phyloP scores from a whole-genome alignment of 768 basidiomycete species.

The Cystobasidium ongulense region DNA sequence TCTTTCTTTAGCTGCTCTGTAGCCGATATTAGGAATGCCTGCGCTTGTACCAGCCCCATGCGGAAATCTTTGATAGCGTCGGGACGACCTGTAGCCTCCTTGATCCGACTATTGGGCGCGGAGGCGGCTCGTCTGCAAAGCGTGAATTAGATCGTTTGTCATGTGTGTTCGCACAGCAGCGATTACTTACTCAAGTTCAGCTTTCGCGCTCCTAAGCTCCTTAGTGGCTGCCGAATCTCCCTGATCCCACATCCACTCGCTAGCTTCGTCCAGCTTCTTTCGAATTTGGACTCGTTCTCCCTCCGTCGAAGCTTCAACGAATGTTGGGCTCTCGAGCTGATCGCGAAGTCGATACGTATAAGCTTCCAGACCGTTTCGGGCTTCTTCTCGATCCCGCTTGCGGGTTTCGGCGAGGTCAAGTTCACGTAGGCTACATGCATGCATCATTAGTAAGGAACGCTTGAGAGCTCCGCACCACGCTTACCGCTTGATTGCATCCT shows the following conservation, averaged over 20 bases:
- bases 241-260: slow-evolving; percentile 72
- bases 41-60: slow-evolving; percentile 52
- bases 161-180: too few species aligned
- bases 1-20: slow-evolving; percentile 64
- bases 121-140: slow-evolving; percentile 48
- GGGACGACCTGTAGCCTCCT: slow-evolving; percentile 79
- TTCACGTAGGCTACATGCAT: slow-evolving; percentile 58
- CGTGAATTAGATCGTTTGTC: too few species aligned
- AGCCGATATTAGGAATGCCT: slow-evolving; percentile 75
- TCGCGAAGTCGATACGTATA: slow-evolving; percentile 65
- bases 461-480: slow-evolving; percentile 35
- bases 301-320: slow-evolving; percentile 73
- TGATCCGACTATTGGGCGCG: slow-evolving; percentile 57
- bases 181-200: slow-evolving; percentile 69
- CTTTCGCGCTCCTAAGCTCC: slow-evolving; percentile 65
- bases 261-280: slow-evolving; percentile 62
- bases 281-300: slow-evolving; percentile 62
- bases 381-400: slow-evolving; percentile 74
- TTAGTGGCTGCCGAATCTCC: slow-evolving; percentile 73
- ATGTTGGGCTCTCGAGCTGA: slow-evolving; percentile 50
- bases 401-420: slow-evolving; percentile 68
- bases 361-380: slow-evolving; percentile 78
- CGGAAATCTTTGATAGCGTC: slow-evolving; percentile 79
- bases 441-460: not conserved
- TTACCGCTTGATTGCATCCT: slow-evolving; percentile 58